Evolutionary conservation across 106 monocot genomes (phyloP).

Genomic region (Acanthochlamys bracteata): DNA sequence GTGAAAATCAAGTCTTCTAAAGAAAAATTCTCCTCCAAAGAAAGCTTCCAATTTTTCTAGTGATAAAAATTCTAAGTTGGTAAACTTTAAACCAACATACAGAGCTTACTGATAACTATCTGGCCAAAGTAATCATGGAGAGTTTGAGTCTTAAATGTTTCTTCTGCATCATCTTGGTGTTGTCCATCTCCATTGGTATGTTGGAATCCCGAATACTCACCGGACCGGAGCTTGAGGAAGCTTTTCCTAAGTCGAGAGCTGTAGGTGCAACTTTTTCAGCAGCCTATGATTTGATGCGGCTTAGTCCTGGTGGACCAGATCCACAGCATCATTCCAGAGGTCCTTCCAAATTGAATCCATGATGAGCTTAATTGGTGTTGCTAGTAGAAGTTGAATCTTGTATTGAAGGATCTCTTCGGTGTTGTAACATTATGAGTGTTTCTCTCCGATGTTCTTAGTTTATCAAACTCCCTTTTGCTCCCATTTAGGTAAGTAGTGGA

Average conservation of each 20-base stretch:
- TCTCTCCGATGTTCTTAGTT: not conserved
- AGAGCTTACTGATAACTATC: too few relatives aligned
- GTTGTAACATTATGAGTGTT: not conserved
- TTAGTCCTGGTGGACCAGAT: slow-evolving; percentile 28
- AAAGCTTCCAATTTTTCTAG: too few relatives aligned
- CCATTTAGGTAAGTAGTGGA: not conserved
- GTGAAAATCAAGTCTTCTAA: too few relatives aligned
- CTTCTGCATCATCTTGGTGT: slow-evolving; percentile 14
- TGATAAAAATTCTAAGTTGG: too few relatives aligned
- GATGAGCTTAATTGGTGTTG: not conserved
- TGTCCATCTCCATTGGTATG: slow-evolving; percentile 9
- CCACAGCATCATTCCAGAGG: slow-evolving; percentile 23
- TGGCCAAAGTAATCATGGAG: not conserved
- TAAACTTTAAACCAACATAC: too few relatives aligned
- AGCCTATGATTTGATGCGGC: slow-evolving; percentile 13
- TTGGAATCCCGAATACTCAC: slow-evolving; percentile 6
- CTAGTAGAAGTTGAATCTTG: not conserved
- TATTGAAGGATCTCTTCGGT: too few relatives aligned
- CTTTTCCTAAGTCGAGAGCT: not conserved
- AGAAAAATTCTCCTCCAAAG: too few relatives aligned
- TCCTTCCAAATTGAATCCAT: not conserved
- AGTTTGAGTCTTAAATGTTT: not conserved
- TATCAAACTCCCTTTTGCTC: not conserved
- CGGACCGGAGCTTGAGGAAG: not conserved
- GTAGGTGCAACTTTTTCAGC: not conserved